These are phyloP conservation scores for Phascolomyces articulosus DNA, from an alignment of 371 early-diverging fungal species.

Conservation along the genomic window DNA sequence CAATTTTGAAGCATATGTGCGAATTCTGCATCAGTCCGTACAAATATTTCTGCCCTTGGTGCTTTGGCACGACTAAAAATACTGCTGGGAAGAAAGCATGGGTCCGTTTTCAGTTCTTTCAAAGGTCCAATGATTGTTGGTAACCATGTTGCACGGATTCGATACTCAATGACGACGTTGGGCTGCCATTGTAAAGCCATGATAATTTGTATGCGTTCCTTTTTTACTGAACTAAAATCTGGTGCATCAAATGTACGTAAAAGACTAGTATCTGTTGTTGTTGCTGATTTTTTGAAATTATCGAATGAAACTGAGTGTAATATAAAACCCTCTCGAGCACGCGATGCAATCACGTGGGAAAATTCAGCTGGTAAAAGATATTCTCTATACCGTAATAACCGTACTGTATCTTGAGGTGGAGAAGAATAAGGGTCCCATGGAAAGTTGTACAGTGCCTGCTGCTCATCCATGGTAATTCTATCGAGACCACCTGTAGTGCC, in stretches of 20 bases:
- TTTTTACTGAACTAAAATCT: conserved; percentile 30
- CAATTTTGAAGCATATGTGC: conserved; percentile 54
- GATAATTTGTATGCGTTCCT: conserved; percentile 68
- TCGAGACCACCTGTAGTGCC: not conserved
- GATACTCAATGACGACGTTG: conserved; percentile 87
- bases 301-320: conserved; percentile 65
- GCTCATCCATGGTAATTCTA: conserved; percentile 1
- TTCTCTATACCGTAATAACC: conserved; percentile 74
- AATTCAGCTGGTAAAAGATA: conserved; percentile 73
- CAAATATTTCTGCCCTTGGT: conserved; percentile 50
- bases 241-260: conserved; percentile 25
- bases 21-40: conserved; percentile 44
- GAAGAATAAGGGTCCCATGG: conserved; percentile 86
- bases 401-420: conserved; percentile 79
- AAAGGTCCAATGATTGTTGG: conserved; percentile 37
- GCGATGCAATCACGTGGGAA: conserved; percentile 74
- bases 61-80: conserved; percentile 45
- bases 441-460: conserved; percentile 51
- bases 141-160: conserved; percentile 60
- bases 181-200: conserved; percentile 86
- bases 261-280: conserved; percentile 15
- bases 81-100: conserved; percentile 29
- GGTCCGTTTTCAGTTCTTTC: conserved; percentile 23
- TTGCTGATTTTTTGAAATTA: conserved; percentile 25
- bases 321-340: conserved; percentile 88